These are phyloP conservation scores for Fusarium sp. DNA, from an alignment of 2,329 filamentous ascomycete genomes.

Conservation along the genomic window DNA sequence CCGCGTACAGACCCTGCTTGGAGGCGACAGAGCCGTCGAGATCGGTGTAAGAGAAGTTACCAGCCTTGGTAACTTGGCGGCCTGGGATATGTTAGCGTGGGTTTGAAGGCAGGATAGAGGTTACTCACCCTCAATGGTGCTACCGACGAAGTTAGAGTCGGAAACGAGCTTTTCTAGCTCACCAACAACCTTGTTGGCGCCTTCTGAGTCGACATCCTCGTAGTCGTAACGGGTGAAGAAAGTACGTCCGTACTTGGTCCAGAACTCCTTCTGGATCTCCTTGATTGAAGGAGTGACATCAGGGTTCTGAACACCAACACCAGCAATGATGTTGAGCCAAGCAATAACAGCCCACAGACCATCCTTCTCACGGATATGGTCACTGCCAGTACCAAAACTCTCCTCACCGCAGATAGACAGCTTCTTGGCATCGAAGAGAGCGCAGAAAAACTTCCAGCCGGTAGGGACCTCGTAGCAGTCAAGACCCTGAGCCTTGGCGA, in stretches of 20 bases:
- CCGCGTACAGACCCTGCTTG: constrained; percentile 95
- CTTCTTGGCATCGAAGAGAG: constrained; percentile 93
- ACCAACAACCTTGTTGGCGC: constrained; percentile 89
- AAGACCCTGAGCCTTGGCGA: constrained; percentile 93
- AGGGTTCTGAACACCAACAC: constrained; percentile 86
- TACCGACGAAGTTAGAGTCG: constrained; percentile 82
- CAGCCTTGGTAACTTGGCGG: constrained; percentile 88
- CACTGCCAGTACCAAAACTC: constrained; percentile 97
- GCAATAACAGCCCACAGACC: constrained; percentile 97
- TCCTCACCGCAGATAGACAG: constrained; percentile 99
- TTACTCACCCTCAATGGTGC: constrained; percentile 77
- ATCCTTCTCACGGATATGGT: constrained; percentile 99
- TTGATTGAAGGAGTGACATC: constrained; percentile 90
- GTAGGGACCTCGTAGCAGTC: constrained; percentile 97
- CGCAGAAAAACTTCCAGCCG: constrained; percentile 99
- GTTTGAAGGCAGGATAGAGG: constrained; percentile 5
- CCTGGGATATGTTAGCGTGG: constrained; percentile 58
- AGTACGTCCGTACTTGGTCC: constrained; percentile 94
- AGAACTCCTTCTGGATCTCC: constrained; percentile 97
- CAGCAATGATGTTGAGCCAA: constrained; percentile 99
- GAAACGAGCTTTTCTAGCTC: constrained; percentile 85
- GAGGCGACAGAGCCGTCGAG: constrained; percentile 96
- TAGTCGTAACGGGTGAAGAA: constrained; percentile 99
- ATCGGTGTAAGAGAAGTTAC: constrained; percentile 98
- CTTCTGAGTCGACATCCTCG: constrained; percentile 92